A percentile compares a stretch with the other conserved stretches of the same genome.
Conservation (phyloP, 495 filamentous ascomycete species). For the Penicillium roqueforti region DNA sequence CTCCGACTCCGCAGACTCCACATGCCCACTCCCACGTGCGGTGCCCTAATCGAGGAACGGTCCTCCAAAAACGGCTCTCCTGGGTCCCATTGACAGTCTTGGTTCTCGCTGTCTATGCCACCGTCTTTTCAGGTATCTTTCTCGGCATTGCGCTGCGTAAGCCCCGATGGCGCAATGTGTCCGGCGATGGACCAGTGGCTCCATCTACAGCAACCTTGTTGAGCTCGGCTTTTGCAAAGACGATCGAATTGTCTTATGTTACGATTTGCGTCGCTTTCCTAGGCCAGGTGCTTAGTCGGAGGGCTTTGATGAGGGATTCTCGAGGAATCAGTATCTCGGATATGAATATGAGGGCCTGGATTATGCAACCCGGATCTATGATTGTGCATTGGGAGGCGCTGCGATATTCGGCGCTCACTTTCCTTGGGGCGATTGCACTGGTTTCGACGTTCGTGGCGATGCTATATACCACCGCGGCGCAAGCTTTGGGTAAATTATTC, state of each 20-base stretch:
- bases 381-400: conserved; percentile 62
- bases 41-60: conserved; percentile 21
- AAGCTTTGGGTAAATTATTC: conserved; percentile 50
- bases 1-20: conserved; percentile 1
- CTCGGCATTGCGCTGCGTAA: conserved; percentile 53
- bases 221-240: conserved; percentile 63
- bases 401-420: conserved; percentile 54
- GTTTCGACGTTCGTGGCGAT: conserved; percentile 57
- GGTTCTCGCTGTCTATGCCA: conserved; percentile 62
- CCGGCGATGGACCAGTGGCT: conserved; percentile 41
- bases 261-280: conserved; percentile 71
- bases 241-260: conserved; percentile 71
- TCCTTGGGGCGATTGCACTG: conserved; percentile 56
- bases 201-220: conserved; percentile 58
- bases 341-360: conserved; percentile 60
- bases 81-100: conserved; percentile 58
- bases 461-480: conserved; percentile 70
- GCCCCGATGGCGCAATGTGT: conserved; percentile 54
- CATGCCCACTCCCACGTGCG: background rate
- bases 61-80: conserved; percentile 40
- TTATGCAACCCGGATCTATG: conserved; percentile 61
- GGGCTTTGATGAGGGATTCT: conserved; percentile 53
- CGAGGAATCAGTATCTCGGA: conserved; percentile 66
- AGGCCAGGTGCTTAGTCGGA: conserved; percentile 64
- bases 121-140: conserved; percentile 60